Conservation (phyloP, 805 yeast species). For the Wickerhamiella australiensis region DNA sequence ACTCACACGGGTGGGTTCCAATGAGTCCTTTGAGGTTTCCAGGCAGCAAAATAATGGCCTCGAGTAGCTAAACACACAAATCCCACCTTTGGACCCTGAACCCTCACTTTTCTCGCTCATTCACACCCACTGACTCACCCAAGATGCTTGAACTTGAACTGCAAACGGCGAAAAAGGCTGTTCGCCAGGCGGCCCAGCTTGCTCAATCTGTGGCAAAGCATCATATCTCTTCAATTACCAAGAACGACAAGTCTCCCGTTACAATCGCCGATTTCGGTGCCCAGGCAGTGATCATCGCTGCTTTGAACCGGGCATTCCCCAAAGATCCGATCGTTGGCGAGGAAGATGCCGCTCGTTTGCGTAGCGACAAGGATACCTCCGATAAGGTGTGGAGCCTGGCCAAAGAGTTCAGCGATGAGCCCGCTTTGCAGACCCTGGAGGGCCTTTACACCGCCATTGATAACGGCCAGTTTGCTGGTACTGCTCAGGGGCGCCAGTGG, state of each 20-base stretch:
- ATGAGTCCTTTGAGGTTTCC: no score
- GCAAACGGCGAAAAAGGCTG: slow-evolving; percentile 76
- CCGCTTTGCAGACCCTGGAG: slow-evolving; percentile 29
- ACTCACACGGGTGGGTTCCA: no score
- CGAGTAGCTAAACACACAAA: no score
- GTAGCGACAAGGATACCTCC: slow-evolving; percentile 39
- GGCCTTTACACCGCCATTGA: slow-evolving; percentile 59
- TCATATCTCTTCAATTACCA: slow-evolving; percentile 39
- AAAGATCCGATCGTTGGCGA: slow-evolving; percentile 84
- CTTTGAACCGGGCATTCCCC: slow-evolving; percentile 70
- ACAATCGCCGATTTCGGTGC: slow-evolving; percentile 93
- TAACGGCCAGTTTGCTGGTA: slow-evolving; percentile 70
- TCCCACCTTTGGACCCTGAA: no score
- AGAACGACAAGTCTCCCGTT: slow-evolving; percentile 86
- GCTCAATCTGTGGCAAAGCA: slow-evolving; percentile 44
- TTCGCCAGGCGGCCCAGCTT: slow-evolving; percentile 69
- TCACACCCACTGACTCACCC: background rate
- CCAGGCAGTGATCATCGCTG: slow-evolving; percentile 82
- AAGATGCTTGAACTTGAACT: slow-evolving; percentile 40
- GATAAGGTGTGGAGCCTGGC: slow-evolving; percentile 50
- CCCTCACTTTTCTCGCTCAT: background rate
- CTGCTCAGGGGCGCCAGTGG: slow-evolving; percentile 77
- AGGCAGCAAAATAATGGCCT: no score
- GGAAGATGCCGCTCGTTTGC: slow-evolving; percentile 67
- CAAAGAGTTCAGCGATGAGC: slow-evolving; percentile 35